Base-by-base conservation (phyloP, 2,329 filamentous ascomycete genomes). In the Talaromyces sp. region DNA sequence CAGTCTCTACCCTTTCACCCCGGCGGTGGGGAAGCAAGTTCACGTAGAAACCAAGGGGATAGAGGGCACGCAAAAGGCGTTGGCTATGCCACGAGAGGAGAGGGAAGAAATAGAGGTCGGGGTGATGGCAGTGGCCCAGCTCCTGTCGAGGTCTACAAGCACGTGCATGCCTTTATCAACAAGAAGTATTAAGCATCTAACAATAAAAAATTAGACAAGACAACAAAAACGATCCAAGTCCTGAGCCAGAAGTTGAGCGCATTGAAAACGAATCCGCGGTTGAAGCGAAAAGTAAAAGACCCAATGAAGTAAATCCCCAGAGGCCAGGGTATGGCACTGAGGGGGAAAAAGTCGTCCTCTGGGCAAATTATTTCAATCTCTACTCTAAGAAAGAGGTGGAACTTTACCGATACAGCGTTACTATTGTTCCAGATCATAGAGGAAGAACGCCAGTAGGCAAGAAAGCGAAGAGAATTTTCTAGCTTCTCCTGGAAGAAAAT, bases 401-500 rank as follows among this genome's bases (percentile, higher is more conserved):
- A 1, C 70, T 79, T 1, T 76, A 71, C 62, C 72, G 73, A 3
- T 80, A 80, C 63, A 71, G 69, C 10, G 66, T 80, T 13, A 61
- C 66, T 8, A 68, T 68, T 27, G 61, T 65, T 2, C 66, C 69
- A 7, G 62, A 57, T 22, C 3, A 6, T 16, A 43, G 16, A 43
- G 39, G 39, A 7, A 43, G 39, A 43, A 14, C 14, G 39, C 72
- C 73, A 9, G 62, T 73, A 52, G 81, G 80, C 63, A 77, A 77
- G 47, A 85, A 82, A 72, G 81, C 76, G 37, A 78, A 78, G 49
- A 79, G 81, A 6, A 74, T 86, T 7, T 75, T 87, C 19, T 73
- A 82, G 19, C 70, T 83, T 19, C 69, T 87, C 19, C 68, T 81
- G 19, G 74, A 79, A 62, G 72, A 78, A 65, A 68, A 79, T 66